These are phyloP conservation scores for Dionaea muscipula DNA, from an alignment of 179 eudicot species.

Conservation along the genomic window DNA sequence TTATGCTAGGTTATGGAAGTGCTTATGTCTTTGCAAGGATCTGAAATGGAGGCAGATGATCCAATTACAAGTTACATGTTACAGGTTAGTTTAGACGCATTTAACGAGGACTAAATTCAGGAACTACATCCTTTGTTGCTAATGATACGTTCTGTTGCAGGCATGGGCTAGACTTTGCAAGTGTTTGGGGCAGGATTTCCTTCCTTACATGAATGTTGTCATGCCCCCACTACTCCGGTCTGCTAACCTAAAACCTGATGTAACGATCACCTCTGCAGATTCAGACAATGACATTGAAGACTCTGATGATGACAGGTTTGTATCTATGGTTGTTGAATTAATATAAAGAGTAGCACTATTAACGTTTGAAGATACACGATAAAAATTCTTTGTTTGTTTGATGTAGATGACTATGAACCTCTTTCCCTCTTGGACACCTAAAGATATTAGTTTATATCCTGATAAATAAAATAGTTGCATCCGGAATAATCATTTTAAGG, in stretches of 20 bases:
- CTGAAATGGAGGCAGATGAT: constrained; percentile 89
- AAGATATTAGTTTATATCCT: no score
- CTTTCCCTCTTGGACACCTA: no score
- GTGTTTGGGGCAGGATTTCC: constrained; percentile 91
- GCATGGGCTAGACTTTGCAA: constrained; percentile 99
- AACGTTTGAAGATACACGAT: no score
- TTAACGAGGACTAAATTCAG: no score
- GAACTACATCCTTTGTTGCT: no score
- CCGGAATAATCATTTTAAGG: no score
- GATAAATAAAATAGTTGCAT: no score
- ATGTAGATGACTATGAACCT: no score
- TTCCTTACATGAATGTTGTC: constrained; percentile 90
- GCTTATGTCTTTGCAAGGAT: constrained; percentile 89
- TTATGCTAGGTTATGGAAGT: constrained; percentile 83
- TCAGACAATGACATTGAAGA: constrained; percentile 79
- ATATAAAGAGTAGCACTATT: no score
- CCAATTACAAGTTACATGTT: constrained; percentile 95
- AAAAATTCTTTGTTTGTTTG: no score
- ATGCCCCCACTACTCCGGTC: constrained; percentile 97
- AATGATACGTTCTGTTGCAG: constrained; percentile 21
- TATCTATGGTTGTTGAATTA: background rate
- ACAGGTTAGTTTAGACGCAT: constrained; percentile 53
- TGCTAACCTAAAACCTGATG: constrained; percentile 96
- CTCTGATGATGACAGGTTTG: constrained; percentile 86
- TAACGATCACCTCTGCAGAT: constrained; percentile 79